phyloP scores from a whole-genome alignment of 768 basidiomycete genomes.

The Pulveroboletus sp. region DNA sequence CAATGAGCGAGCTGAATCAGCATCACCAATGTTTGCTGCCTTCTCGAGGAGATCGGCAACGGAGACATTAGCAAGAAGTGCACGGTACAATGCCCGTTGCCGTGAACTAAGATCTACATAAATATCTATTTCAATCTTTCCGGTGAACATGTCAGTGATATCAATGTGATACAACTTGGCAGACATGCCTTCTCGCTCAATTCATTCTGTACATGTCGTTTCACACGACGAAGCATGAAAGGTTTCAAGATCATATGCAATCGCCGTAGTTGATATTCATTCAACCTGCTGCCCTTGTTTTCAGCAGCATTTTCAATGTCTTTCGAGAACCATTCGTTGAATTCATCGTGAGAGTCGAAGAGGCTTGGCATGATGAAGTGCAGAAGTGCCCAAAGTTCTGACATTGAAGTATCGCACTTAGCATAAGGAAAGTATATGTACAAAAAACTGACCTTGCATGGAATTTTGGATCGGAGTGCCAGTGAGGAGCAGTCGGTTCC shows the following conservation, averaged over 20 bases:
- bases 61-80: constrained; percentile 87
- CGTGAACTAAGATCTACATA: constrained; percentile 92
- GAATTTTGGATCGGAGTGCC: constrained; percentile 99
- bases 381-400: constrained; percentile 95
- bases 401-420: constrained; percentile 2
- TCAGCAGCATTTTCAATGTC: constrained; percentile 95
- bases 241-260: constrained; percentile 99
- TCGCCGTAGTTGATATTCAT: constrained; percentile 90
- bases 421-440: neutral
- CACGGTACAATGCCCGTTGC: constrained; percentile 86
- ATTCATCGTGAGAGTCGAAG: constrained; percentile 99
- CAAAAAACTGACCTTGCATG: constrained; percentile 77
- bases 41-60: constrained; percentile 91
- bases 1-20: constrained; percentile 84
- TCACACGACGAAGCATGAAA: constrained; percentile 96
- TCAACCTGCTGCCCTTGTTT: constrained; percentile 86
- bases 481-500: constrained; percentile 90
- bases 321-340: constrained; percentile 99
- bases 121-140: constrained; percentile 91
- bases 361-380: constrained; percentile 99
- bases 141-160: constrained; percentile 75
- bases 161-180: constrained; percentile 48
- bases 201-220: constrained; percentile 99
- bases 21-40: constrained; percentile 86
- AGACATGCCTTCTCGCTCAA: constrained; percentile 87